Percentiles rank a stretch among this genome's conserved stretches.
Evolutionary conservation across 2,329 filamentous ascomycete genomes (phyloP).

Genomic region (Ophiostoma australiae): DNA sequence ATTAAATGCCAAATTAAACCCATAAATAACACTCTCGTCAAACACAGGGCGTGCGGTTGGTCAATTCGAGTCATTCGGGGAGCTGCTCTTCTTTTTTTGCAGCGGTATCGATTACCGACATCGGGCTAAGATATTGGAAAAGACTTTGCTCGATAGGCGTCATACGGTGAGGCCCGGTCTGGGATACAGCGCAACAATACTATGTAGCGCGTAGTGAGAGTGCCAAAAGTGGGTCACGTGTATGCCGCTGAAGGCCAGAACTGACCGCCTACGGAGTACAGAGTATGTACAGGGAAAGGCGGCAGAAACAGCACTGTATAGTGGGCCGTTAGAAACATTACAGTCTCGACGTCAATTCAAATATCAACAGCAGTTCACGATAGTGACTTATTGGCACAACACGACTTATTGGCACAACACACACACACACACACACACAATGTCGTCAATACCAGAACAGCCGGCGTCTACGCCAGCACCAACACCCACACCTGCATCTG

Average conservation of each 20-base stretch:
- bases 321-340: no score
- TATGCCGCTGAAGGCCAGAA: background rate
- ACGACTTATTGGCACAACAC: background rate
- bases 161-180: background rate
- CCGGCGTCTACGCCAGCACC: slow-evolving; percentile 9
- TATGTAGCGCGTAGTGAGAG: background rate
- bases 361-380: no score
- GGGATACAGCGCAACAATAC: background rate
- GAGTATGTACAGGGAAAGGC: no score
- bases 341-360: no score
- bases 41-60: slow-evolving; percentile 18
- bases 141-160: background rate
- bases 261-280: background rate
- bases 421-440: slow-evolving; percentile 11
- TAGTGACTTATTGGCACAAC: background rate
- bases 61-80: slow-evolving; percentile 20
- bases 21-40: background rate
- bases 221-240: slow-evolving; percentile 3
- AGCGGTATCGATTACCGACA: background rate
- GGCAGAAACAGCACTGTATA: no score
- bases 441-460: slow-evolving; percentile 21
- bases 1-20: background rate
- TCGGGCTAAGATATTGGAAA: background rate
- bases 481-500: background rate
- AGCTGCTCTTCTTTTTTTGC: background rate